Evolutionary conservation across 441 rosid species (phyloP).

Genomic region (Geranium incanum): DNA sequence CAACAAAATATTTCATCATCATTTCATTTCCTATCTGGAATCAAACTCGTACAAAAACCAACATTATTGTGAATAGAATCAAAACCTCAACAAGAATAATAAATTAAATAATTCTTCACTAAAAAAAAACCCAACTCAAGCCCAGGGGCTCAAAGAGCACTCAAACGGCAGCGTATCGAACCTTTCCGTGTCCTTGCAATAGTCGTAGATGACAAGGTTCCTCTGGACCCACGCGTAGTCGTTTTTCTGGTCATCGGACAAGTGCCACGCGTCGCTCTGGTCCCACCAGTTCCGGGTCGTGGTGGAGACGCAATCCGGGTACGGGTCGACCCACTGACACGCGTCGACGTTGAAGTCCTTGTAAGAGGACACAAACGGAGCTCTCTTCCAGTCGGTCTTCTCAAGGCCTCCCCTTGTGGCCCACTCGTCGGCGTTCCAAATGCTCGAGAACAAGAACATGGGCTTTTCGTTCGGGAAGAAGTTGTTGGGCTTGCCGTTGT

Average conservation of each 20-base stretch:
- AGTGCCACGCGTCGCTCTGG: conserved; percentile 44
- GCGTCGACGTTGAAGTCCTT: conserved; percentile 54
- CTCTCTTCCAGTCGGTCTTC: conserved; percentile 60
- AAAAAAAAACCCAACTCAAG: background rate
- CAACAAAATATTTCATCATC: no score
- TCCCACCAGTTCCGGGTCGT: conserved; percentile 62
- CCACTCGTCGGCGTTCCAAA: conserved; percentile 69
- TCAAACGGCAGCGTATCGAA: conserved; percentile 35
- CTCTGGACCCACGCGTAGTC: conserved; percentile 45
- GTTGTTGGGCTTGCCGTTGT: conserved; percentile 37
- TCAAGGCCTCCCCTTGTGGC: conserved; percentile 60
- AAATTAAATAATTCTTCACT: background rate
- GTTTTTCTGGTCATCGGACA: conserved; percentile 38
- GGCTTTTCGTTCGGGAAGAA: conserved; percentile 49
- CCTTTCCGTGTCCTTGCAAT: conserved; percentile 43
- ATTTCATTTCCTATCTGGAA: no score
- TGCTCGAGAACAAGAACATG: conserved; percentile 57
- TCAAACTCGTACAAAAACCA: no score
- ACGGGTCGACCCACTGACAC: conserved; percentile 40
- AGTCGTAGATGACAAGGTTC: conserved; percentile 50
- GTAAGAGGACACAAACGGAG: conserved; percentile 49
- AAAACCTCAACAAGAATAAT: background rate
- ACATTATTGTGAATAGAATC: no score
- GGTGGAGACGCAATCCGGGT: conserved; percentile 42
- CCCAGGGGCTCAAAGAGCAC: conserved; percentile 23